phyloP scores from a whole-genome alignment of 176 grass and related monocot species.

The Bolboschoenus planiculmis region DNA sequence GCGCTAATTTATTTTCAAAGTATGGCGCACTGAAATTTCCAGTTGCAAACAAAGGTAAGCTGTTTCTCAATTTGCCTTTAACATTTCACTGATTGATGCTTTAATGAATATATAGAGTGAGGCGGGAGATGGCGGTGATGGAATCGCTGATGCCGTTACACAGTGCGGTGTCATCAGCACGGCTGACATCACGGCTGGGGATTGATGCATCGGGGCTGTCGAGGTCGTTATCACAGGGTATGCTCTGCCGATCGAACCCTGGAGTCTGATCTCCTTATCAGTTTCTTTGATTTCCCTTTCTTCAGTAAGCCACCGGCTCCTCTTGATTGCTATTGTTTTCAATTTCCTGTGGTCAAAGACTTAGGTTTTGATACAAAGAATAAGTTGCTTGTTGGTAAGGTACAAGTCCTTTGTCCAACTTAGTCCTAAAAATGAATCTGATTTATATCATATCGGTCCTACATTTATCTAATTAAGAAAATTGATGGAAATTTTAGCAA shows the following conservation, averaged over 20 bases:
- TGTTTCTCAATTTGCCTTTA: not conserved
- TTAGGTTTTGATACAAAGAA: not conserved
- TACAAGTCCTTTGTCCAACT: not conserved
- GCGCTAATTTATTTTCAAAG: not conserved
- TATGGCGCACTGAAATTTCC: not conserved
- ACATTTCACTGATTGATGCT: not conserved
- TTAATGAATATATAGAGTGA: constrained; percentile 13
- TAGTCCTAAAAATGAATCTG: not conserved
- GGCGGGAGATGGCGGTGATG: constrained; percentile 31
- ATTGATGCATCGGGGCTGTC: constrained; percentile 41
- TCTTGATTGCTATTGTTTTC: constrained; percentile 31
- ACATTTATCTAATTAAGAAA: not conserved
- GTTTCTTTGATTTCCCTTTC: constrained; percentile 32
- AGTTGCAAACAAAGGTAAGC: not conserved
- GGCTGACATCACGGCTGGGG: constrained; percentile 82
- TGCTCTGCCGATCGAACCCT: constrained; percentile 89
- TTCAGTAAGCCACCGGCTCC: constrained; percentile 31
- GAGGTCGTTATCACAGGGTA: constrained; percentile 91
- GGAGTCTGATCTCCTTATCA: constrained; percentile 86
- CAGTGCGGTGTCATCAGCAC: constrained; percentile 71
- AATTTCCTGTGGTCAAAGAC: constrained; percentile 19
- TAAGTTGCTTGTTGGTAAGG: not conserved
- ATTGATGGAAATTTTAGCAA: not conserved
- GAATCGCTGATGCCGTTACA: constrained; percentile 72
- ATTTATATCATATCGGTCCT: not conserved